Evolutionary conservation across 2,329 filamentous ascomycete species (phyloP), one percentile per base, ranked within the genome.

Genomic region (Emmonsia crescens): DNA sequence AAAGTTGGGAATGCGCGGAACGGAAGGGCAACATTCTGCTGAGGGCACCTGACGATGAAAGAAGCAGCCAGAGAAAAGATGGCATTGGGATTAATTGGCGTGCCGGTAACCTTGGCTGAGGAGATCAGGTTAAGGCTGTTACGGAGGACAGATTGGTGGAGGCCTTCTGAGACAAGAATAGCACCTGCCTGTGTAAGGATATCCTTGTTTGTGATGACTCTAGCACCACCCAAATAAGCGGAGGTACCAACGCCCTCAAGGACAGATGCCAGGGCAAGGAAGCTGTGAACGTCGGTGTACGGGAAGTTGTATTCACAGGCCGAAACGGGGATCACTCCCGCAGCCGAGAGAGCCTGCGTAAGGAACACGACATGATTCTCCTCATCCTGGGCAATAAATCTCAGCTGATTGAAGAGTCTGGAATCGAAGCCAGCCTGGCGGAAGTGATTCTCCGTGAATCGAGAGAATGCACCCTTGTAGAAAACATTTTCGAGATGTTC

Each of bases 31-130:
- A 78, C 73, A 70, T 86, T 86, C 66, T 73, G 75, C 6, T 74
- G 64, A 1, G 85, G 83, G 72, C 85, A 88, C 1, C 74, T 72
- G 4, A 72, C 77, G 71, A 88, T 85, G 74, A 88, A 88, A 60
- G 77, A 76, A 0, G 83, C 78, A 0, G 85, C 85, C n/a, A 89
- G 79, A 2, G 84, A 85, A 77, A 80, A 86, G 56, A 88, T 84
- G 67, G 81, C 74, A 71, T 85, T 80, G 68, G 82, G 78, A 65
- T 74, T 73, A 44, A 88, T 77, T 0, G 85, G 83, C 29, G 80
- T 78, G 65, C 87, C 85, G 65, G 85, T 86, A 8, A 85, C 73
- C 65, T 83, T 78, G 0, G 85, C 76, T 68, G 84, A 85, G 1
- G 85, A 83, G 4, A 72, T 71, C 67, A 83, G 69, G 57, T 75